Conservation (phyloP, 805 yeast species). For the Kazachstania psychrophila region DNA sequence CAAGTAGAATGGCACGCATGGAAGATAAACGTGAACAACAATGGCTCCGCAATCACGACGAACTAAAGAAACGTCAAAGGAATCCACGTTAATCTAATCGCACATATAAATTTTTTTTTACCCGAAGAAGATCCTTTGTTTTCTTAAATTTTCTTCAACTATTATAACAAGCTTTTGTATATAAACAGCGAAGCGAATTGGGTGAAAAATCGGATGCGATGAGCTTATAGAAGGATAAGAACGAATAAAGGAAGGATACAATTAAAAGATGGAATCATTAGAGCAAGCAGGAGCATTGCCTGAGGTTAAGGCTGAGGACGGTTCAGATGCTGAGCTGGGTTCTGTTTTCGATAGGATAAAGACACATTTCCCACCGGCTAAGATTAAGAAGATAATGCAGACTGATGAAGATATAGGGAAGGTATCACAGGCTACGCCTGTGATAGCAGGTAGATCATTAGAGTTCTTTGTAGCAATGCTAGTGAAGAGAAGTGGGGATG, state of each 20-base stretch:
- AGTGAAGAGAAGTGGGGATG: conserved; percentile 72
- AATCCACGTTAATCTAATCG: no score
- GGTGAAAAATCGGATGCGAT: no score
- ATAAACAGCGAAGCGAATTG: no score
- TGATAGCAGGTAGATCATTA: conserved; percentile 91
- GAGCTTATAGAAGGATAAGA: no score
- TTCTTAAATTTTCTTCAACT: no score
- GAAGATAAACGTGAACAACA: conserved; percentile 72
- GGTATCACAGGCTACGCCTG: conserved; percentile 97
- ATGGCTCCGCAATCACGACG: conserved; percentile 42
- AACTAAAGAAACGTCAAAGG: conserved; percentile 38
- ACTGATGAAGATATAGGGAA: conserved; percentile 97
- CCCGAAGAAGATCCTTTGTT: no score
- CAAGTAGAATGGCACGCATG: conserved; percentile 55
- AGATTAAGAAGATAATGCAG: conserved; percentile 94
- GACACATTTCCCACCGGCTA: conserved; percentile 84
- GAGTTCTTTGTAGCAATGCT: conserved; percentile 86
- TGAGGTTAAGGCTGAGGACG: no score
- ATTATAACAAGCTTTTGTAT: no score
- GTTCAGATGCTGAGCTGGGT: conserved; percentile 12
- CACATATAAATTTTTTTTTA: no score
- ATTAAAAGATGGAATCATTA: no score
- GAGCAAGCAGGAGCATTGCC: no score
- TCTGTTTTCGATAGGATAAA: conserved; percentile 39
- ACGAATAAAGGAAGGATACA: no score